Base-by-base conservation (phyloP, 306 rosid species). In the Herpetospermum pedunculosum region DNA sequence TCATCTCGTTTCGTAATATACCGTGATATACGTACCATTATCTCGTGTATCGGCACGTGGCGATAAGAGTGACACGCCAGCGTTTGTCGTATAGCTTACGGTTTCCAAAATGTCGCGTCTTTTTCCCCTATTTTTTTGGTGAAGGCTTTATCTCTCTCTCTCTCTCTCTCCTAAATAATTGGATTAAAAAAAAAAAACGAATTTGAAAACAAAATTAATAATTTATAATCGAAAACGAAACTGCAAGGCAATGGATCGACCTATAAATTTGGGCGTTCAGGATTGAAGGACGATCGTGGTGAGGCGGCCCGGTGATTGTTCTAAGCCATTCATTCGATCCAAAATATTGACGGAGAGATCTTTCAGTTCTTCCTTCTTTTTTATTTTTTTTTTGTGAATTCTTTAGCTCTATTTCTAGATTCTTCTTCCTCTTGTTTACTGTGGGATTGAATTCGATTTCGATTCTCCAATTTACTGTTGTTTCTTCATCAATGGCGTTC, bases 401-500 rank as follows among this genome's bases (percentile, higher is more conserved):
- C 60, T 32, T 28, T 0, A 49, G 4, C 63, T 15, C 41, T 30
- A 50, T 52, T 70, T 70, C 74, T 29, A 23, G 0, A 23, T 21
- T 18, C 60, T n/a, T n/a, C n/a, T 76, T 49, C 53, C 28, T 6
- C 57, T 70, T 46, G 14, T 16, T n/a, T 59, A 1, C 35, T 25
- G 38, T 5, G 4, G n/a, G n/a, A n/a, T n/a, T n/a, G n/a, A n/a
- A 50, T 38, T 16, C 10, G 41, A 60, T 60, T n/a, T n/a, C 47
- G 4, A 3, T 37, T 34, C 30, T 62, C 15, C 19, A n/a, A 6
- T 35, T 57, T 6, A 13, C 10, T 8, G 62, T 28, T 62, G 8
- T 63, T n/a, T 18, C 53, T 44, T 44, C 48, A 55, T 46, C 63
- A 72, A 93, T 93, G 98, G 92, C 94, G 85, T 85, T 82, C 76